phyloP scores from a whole-genome alignment of 352 stramenopile genomes.

The Pythium biforme region DNA sequence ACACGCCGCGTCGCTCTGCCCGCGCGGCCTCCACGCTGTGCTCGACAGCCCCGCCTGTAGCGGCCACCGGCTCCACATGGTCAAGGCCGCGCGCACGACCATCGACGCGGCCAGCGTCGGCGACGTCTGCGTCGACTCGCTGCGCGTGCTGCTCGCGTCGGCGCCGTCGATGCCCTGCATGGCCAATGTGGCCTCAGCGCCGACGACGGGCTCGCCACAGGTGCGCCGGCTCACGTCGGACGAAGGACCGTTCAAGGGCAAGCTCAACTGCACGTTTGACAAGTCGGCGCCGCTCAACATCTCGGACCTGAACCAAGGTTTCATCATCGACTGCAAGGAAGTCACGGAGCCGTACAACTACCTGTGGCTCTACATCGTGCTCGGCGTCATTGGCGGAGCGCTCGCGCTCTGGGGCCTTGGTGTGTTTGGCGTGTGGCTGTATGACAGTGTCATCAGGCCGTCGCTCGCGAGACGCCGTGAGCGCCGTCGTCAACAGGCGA shows the following conservation, averaged over 20 bases:
- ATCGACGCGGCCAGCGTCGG: no score
- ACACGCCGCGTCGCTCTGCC: no score
- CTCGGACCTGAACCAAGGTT: not conserved
- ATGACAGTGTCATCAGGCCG: not conserved
- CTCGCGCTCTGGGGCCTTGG: no score
- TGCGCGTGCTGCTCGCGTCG: no score
- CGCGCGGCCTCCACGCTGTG: no score
- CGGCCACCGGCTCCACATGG: no score
- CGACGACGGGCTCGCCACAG: no score
- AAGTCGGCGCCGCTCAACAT: not conserved
- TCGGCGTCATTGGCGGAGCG: not conserved
- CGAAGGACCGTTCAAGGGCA: not conserved
- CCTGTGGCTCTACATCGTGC: not conserved
- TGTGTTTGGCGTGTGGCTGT: not conserved
- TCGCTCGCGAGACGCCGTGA: not conserved
- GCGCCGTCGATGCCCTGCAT: no score
- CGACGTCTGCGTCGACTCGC: no score
- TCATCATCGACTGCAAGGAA: not conserved
- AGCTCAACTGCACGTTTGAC: constrained; percentile 2
- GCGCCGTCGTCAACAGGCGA: not conserved
- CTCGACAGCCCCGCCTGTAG: no score
- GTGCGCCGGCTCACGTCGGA: not conserved
- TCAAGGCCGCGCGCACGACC: no score
- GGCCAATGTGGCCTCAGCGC: no score
- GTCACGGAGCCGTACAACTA: not conserved